Evolutionary conservation across 305 asterid species (phyloP).

Genomic region (Solanum chacoense): DNA sequence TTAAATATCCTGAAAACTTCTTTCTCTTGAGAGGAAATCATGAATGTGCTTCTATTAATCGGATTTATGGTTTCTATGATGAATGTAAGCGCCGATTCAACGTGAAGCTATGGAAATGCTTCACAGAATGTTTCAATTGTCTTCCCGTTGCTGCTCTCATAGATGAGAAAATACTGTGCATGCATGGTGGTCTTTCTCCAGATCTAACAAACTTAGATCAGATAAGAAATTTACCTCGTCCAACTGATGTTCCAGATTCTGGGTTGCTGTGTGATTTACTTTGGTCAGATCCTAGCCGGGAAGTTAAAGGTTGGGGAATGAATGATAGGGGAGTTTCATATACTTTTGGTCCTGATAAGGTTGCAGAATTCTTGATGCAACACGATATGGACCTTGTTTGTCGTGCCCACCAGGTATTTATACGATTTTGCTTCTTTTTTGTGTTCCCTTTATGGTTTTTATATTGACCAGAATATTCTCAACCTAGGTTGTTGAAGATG

Average conservation of each 20-base stretch:
- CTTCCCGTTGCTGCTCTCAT: slow-evolving; percentile 30
- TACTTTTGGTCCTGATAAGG: slow-evolving; percentile 27
- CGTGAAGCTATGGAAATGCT: slow-evolving; percentile 21
- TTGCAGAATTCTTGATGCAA: slow-evolving; percentile 27
- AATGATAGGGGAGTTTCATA: slow-evolving; percentile 27
- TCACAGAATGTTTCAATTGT: slow-evolving; percentile 25
- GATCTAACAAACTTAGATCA: slow-evolving; percentile 19
- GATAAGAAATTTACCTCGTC: slow-evolving; percentile 23
- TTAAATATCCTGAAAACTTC: slow-evolving; percentile 26
- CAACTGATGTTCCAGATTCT: slow-evolving; percentile 25
- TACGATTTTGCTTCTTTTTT: neutral
- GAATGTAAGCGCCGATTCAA: slow-evolving; percentile 25
- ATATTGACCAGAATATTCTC: neutral
- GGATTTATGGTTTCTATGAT: slow-evolving; percentile 25
- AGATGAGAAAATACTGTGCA: slow-evolving; percentile 25
- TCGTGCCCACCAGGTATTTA: slow-evolving; percentile 24
- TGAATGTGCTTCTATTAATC: slow-evolving; percentile 24
- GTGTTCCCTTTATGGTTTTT: neutral
- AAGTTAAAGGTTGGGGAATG: slow-evolving; percentile 27
- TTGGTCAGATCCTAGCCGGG: slow-evolving; percentile 30
- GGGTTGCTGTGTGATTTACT: slow-evolving; percentile 27
- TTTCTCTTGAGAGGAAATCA: slow-evolving; percentile 25
- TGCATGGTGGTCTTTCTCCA: slow-evolving; percentile 30
- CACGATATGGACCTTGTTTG: slow-evolving; percentile 29
- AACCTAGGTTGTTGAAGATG: slow-evolving; percentile 27